Evolutionary conservation across 192 early-diverging fungal genomes (phyloP).

Genomic region (Entrophospora sp.): DNA sequence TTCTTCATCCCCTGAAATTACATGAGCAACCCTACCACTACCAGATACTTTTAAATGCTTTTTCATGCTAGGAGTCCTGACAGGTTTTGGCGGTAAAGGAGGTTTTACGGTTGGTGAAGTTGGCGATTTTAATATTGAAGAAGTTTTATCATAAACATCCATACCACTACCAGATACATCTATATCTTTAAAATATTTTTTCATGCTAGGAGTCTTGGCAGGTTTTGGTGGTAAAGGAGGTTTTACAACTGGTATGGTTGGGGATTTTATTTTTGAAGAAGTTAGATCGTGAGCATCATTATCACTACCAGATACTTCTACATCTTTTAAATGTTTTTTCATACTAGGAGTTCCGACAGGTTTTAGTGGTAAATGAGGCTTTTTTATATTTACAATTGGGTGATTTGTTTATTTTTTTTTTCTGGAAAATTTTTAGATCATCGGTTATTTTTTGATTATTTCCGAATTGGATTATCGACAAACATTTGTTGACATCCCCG

Average conservation of each 20-base stretch:
- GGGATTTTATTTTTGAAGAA: too few species aligned
- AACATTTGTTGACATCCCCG: too few species aligned
- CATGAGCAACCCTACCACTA: slow-evolving; percentile 16
- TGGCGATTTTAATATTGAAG: too few species aligned
- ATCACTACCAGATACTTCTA: too few species aligned
- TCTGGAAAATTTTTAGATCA: too few species aligned
- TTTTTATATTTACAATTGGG: slow-evolving; percentile 30
- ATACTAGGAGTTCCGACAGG: slow-evolving; percentile 30
- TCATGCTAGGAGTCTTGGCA: slow-evolving; percentile 23
- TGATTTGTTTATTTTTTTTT: too few species aligned
- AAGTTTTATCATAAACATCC: too few species aligned
- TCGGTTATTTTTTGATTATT: too few species aligned
- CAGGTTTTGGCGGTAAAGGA: slow-evolving; percentile 47
- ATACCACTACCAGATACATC: too few species aligned
- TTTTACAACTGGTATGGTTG: slow-evolving; percentile 33
- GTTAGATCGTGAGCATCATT: too few species aligned
- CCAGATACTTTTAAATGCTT: slow-evolving; percentile 20
- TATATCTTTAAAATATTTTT: slow-evolving; percentile 22
- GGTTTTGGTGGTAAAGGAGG: slow-evolving; percentile 51
- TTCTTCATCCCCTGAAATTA: slow-evolving; percentile 26
- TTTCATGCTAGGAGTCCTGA: slow-evolving; percentile 24
- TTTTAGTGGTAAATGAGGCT: slow-evolving; percentile 49
- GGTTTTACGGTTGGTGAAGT: slow-evolving; percentile 38
- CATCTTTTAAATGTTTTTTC: slow-evolving; percentile 24
- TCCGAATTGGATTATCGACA: too few species aligned